Percentiles rank a stretch among this genome's conserved stretches.
Evolutionary conservation across 352 stramenopile species (phyloP).

Genomic region (Pythium angustatum): DNA sequence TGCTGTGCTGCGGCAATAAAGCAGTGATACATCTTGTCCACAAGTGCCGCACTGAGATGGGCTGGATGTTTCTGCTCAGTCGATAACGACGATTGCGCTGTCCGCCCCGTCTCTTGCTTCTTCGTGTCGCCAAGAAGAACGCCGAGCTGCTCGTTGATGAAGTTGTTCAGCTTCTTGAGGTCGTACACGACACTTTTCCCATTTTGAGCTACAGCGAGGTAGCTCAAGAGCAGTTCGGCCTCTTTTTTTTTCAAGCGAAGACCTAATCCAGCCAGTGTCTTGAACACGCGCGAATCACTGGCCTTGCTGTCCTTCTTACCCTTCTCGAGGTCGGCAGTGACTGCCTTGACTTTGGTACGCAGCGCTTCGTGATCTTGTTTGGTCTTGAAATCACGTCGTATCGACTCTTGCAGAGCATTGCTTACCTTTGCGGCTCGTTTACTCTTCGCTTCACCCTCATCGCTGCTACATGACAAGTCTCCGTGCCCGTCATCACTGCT

Average conservation of each 20-base stretch:
- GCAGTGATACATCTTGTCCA: slow-evolving; percentile 66
- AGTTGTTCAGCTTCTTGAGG: slow-evolving; percentile 10
- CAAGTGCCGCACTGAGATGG: slow-evolving; percentile 32
- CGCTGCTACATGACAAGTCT: slow-evolving; percentile 45
- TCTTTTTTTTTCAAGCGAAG: slow-evolving; percentile 56
- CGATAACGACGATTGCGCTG: neutral
- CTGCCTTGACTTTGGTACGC: slow-evolving; percentile 26
- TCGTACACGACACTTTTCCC: slow-evolving; percentile 35
- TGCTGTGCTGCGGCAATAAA: slow-evolving; percentile 68
- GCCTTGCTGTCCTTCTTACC: slow-evolving; percentile 31
- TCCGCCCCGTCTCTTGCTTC: neutral
- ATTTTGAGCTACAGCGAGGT: slow-evolving; percentile 35
- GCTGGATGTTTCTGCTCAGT: neutral
- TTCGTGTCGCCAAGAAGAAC: slow-evolving; percentile 18
- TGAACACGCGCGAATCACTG: slow-evolving; percentile 68
- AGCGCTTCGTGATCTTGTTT: slow-evolving; percentile 41
- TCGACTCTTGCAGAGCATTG: slow-evolving; percentile 34
- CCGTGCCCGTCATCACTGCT: slow-evolving; percentile 35
- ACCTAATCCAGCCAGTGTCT: slow-evolving; percentile 44
- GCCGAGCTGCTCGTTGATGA: slow-evolving; percentile 22
- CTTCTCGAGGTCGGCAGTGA: slow-evolving; percentile 25
- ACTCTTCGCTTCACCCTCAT: slow-evolving; percentile 41
- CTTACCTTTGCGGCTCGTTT: slow-evolving; percentile 33
- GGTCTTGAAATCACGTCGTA: slow-evolving; percentile 41
- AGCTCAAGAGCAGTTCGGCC: slow-evolving; percentile 43